Conservation (phyloP, 2,329 filamentous ascomycete species). For the Pseudocercospora fuligena region DNA sequence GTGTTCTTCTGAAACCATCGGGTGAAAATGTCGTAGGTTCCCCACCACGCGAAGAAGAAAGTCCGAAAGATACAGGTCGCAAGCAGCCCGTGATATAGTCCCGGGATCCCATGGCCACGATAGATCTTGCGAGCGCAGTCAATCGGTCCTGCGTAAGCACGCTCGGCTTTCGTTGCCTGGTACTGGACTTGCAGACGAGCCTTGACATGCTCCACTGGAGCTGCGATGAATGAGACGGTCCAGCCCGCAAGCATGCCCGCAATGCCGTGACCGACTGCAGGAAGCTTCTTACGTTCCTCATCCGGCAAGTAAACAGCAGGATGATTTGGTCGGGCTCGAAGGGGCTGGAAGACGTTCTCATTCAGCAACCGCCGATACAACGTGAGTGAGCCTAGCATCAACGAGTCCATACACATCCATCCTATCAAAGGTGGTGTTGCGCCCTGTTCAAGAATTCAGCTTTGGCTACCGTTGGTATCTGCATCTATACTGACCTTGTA, state of each 20-base stretch:
- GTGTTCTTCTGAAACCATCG: constrained; percentile 70
- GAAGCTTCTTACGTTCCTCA: constrained; percentile 59
- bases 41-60: constrained; percentile 99
- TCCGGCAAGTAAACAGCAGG: constrained; percentile 35
- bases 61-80: constrained; percentile 87
- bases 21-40: constrained; percentile 86
- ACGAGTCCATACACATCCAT: constrained; percentile 97
- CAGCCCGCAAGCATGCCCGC: constrained; percentile 85
- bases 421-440: constrained; percentile 82
- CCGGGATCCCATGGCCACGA: constrained; percentile 67
- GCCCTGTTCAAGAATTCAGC: constrained; percentile 17
- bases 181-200: constrained; percentile 95
- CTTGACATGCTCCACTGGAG: constrained; percentile 94
- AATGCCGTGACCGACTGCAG: constrained; percentile 79
- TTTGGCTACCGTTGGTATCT: neutral
- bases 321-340: constrained; percentile 31
- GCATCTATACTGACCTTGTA: constrained; percentile 74
- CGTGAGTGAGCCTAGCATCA: constrained; percentile 91
- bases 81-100: constrained; percentile 82
- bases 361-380: constrained; percentile 85
- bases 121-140: constrained; percentile 77
- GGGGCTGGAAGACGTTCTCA: constrained; percentile 74
- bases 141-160: constrained; percentile 83
- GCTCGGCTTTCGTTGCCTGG: constrained; percentile 73
- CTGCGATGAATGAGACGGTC: constrained; percentile 91